Base-by-base conservation (phyloP, 139 green algal genomes). In the Chlamydomonas incerta region DNA sequence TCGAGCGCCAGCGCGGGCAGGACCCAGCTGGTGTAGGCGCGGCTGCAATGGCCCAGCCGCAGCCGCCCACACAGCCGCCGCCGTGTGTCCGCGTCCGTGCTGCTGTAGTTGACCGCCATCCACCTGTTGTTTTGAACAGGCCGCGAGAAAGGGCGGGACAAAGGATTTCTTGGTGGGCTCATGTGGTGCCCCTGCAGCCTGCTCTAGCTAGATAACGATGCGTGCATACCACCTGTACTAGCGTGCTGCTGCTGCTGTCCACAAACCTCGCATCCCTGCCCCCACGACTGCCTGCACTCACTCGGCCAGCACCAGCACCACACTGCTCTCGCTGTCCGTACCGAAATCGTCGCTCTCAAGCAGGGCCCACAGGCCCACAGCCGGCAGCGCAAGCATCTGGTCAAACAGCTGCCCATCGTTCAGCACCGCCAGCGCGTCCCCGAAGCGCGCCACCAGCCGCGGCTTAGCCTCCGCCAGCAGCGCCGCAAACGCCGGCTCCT, bases 321-420 rank as follows among this genome's bases (percentile, higher is more conserved):
- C 28, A 20, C 62, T 83, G 62, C 60, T 50, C 41, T 83, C 76
- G 37, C 20, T 63, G 76, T 83, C 76, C n/a, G 76, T 62, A 18
- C 62, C 62, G 15, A 73, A 63, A 37, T 72, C 62, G 62, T 83
- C 76, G 0, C 62, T 73, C n/a, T 72, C 62, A 3, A 83, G 76
- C 37, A 83, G 63, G 28, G 41, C 76, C 76, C 73, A 62, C 76
- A 83, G 23, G 21, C 60, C 62, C 63, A 46, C 46, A 0, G 62
- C 60, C 1, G 76, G 62, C 29, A 83, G 60, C 13, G n/a, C 13
- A 9, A 83, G 63, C 28, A 83, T n/a, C 28, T 72, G 62, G 18
- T 47, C 31, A 2, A 23, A 28, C 28, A 83, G 76, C 3, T n/a
- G 0, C 0, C 6, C 34, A 26, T 62, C 47, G 76, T 83, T 83